Evolutionary conservation across 495 filamentous ascomycete species (phyloP).

Genomic region (Echria macrotheca): DNA sequence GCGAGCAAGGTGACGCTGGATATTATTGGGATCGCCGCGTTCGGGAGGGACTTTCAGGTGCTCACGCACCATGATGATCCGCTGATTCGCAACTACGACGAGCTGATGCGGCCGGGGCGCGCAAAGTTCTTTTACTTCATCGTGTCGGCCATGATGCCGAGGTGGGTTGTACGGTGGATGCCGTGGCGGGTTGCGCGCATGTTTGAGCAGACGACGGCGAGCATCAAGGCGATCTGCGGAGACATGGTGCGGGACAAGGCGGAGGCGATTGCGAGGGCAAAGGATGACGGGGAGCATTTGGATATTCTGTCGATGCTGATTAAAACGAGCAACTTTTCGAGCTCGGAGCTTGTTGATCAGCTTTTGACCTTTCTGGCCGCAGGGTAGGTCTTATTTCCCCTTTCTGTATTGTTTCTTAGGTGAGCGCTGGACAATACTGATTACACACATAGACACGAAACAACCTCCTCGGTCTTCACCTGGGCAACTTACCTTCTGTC

Average conservation of each 20-base stretch:
- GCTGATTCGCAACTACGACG: constrained; percentile 60
- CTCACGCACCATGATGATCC: constrained; percentile 56
- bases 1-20: constrained; percentile 70
- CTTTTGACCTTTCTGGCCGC: constrained; percentile 89
- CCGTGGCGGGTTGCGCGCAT: constrained; percentile 60
- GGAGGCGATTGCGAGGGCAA: constrained; percentile 46
- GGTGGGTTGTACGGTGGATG: constrained; percentile 43
- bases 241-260: constrained; percentile 63
- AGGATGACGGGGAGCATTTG: constrained; percentile 40
- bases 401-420: background rate
- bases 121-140: constrained; percentile 40
- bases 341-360: constrained; percentile 76
- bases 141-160: constrained; percentile 39
- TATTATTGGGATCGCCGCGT: constrained; percentile 75
- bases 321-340: constrained; percentile 64
- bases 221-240: constrained; percentile 57
- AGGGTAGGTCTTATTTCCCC: constrained; percentile 3
- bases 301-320: constrained; percentile 81
- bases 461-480: constrained; percentile 45
- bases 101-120: constrained; percentile 42
- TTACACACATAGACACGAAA: too few relatives aligned
- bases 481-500: constrained; percentile 47
- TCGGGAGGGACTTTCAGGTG: constrained; percentile 70
- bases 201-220: constrained; percentile 45
- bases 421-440: background rate